Conservation (phyloP, 192 early-diverging fungal genomes). For the Phycomyces blakesleeanus region DNA sequence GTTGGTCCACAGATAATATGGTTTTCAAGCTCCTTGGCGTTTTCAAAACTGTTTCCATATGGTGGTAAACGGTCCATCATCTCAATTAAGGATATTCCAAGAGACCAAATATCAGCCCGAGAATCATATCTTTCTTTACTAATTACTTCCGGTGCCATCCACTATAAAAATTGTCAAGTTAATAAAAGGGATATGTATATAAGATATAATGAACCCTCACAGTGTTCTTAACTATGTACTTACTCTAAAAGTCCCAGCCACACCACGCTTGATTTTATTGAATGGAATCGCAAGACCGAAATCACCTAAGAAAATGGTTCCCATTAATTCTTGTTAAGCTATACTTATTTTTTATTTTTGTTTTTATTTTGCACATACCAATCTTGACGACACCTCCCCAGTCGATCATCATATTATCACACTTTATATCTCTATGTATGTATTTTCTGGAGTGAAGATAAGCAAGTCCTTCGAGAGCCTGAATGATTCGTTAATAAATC, state of each 20-base stretch:
- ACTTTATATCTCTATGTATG: conserved; percentile 48
- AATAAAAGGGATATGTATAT: no score
- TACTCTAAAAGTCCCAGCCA: neutral
- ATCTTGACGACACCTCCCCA: no score
- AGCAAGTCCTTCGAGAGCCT: conserved; percentile 29
- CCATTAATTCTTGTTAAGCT: conserved; percentile 18
- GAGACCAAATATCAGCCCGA: neutral
- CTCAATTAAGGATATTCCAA: neutral
- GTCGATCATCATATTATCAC: conserved; percentile 33
- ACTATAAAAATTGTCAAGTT: neutral
- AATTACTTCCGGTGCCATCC: neutral
- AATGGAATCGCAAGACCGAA: neutral
- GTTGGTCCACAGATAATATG: neutral
- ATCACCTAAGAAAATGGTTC: neutral
- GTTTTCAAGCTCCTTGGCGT: neutral
- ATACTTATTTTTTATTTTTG: conserved; percentile 37
- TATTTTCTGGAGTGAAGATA: conserved; percentile 41
- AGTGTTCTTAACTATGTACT: neutral
- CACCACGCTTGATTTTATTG: neutral
- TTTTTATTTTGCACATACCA: no score
- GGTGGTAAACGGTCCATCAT: neutral
- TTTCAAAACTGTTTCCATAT: neutral
- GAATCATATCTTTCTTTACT: neutral
- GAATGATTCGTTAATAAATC: no score
- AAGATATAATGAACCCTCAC: neutral